phyloP scores from a whole-genome alignment of 345 rosid species.

The Hypericum androsaemum region DNA sequence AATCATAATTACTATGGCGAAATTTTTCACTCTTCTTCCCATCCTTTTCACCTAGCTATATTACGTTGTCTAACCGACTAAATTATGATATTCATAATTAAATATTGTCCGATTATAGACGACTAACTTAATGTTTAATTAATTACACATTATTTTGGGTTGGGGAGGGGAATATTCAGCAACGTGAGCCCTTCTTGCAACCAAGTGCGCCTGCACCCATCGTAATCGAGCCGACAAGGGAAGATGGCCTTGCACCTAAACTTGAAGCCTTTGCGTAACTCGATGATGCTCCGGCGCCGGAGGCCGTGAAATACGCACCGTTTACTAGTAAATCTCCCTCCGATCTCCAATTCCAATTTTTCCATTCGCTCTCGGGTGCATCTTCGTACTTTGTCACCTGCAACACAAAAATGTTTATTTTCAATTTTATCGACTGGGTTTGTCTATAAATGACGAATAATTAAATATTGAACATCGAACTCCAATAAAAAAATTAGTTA shows the following conservation, averaged over 20 bases:
- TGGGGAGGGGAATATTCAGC: background rate
- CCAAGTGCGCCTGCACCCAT: background rate
- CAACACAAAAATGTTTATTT: background rate
- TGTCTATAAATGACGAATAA: too few species aligned
- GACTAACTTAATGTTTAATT: too few species aligned
- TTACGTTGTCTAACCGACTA: too few species aligned
- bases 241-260: slow-evolving; percentile 3
- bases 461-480: too few species aligned
- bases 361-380: slow-evolving; percentile 4
- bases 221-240: slow-evolving; percentile 1
- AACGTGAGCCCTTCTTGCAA: slow-evolving; percentile 2
- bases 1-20: too few species aligned
- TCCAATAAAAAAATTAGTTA: too few species aligned
- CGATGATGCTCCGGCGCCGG: slow-evolving; percentile 1
- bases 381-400: slow-evolving; percentile 3
- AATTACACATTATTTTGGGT: too few species aligned
- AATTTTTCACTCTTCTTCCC: too few species aligned
- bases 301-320: slow-evolving; percentile 1
- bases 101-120: too few species aligned
- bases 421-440: too few species aligned
- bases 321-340: background rate
- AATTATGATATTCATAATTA: too few species aligned
- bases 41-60: too few species aligned
- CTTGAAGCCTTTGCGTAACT: slow-evolving; percentile 4
- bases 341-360: slow-evolving; percentile 4